Evolutionary conservation across 768 basidiomycete species (phyloP), one percentile per base, ranked within the genome.

Genomic region (Coprinopsis marcescibilis): DNA sequence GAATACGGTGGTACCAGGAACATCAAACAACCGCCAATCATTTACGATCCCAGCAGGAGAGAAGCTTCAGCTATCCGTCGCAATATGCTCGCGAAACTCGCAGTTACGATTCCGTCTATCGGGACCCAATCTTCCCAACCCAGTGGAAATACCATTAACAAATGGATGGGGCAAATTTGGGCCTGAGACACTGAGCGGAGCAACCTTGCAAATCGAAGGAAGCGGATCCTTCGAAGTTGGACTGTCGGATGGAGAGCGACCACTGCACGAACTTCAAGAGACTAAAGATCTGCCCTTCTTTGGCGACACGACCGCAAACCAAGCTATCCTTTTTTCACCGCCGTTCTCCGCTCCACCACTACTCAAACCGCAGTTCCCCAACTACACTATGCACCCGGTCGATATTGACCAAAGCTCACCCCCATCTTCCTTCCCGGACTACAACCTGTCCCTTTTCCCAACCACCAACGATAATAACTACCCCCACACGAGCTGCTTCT

Each of bases 271-370:
- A 49, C 46, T n/a, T n/a, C n/a, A n/a, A n/a, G n/a, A 63, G 4
- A 56, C 77, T 10, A 46, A 61, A 14, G 54, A 55, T 8, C 56
- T 73, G 1, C 85, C 85, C 1, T 61, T 85, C 4, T 64, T 89
- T 1, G 85, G 84, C 2, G 89, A 91, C 59, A 80, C 85, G 1
- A 86, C 87, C 1, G 65, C 80, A 4, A 85, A 80, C 42, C 79
- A 86, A 58, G 85, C 78, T 0, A 61, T 91, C 23, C 55, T 90
- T 10, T 88, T 86, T 61, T 90, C 89, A 0, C 75, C 77, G 6
- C 62, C 75, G 0, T 80, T 80, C 50, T 54, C 65, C 5, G 46
- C 65, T 0, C 49, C 67, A 10, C 50, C 57, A 1, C 21, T 52
- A 1, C 43, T 54, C 4, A 52, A 61, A 32, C 80, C 84, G 1